Evolutionary conservation across 2,329 filamentous ascomycete genomes (phyloP).

Genomic region (Calonectria montana): DNA sequence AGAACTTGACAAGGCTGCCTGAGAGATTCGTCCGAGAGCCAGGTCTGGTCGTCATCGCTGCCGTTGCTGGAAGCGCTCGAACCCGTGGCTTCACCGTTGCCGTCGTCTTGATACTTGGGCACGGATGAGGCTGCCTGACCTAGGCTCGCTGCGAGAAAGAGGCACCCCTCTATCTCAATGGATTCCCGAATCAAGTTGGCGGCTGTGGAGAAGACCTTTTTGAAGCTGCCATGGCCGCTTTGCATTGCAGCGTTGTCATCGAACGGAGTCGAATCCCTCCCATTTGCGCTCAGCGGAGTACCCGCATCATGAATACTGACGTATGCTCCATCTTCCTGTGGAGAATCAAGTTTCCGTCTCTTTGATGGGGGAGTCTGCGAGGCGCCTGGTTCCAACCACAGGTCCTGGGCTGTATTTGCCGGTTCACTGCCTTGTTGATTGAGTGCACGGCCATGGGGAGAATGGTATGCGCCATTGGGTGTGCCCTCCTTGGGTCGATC

Average conservation of each 20-base stretch:
- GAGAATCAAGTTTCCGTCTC: background rate
- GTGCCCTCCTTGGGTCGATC: conserved; percentile 22
- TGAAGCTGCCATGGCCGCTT: conserved; percentile 8
- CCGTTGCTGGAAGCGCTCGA: conserved; percentile 28
- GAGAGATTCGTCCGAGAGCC: conserved; percentile 18
- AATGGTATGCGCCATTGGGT: conserved; percentile 34
- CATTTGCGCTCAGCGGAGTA: background rate
- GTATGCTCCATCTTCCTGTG: background rate
- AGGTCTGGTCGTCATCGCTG: conserved; percentile 41
- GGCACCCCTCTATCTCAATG: conserved; percentile 53
- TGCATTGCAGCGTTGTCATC: background rate
- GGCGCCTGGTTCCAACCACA: background rate
- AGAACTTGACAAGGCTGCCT: conserved; percentile 47
- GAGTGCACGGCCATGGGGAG: background rate
- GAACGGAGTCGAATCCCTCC: conserved; percentile 6
- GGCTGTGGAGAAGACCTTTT: conserved; percentile 54
- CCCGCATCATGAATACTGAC: background rate
- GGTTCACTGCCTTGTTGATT: background rate
- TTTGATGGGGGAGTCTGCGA: background rate
- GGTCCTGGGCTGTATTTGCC: background rate
- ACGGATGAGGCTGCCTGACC: conserved; percentile 30
- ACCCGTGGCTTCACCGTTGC: conserved; percentile 5
- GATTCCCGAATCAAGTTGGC: conserved; percentile 56
- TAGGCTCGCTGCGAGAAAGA: conserved; percentile 47
- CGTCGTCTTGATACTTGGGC: conserved; percentile 29